A percentile compares a stretch with the other conserved stretches of the same genome.
Evolutionary conservation across 176 grass and related monocot species (phyloP).

Genomic region (Oropetium thomaeum): DNA sequence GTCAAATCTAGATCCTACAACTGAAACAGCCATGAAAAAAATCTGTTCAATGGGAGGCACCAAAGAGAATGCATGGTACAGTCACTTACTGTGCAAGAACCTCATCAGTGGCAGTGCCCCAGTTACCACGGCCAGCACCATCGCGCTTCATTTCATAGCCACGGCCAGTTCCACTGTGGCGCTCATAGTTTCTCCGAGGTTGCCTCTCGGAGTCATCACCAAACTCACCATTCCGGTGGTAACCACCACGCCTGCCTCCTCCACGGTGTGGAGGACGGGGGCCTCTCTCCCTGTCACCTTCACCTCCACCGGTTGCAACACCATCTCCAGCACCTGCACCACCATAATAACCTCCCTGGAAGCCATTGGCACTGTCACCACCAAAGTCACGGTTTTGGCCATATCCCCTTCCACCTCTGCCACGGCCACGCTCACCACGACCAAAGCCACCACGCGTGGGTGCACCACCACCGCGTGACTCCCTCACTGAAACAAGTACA

Average conservation of each 20-base stretch:
- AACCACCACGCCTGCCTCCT: conserved; percentile 57
- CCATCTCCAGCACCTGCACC: conserved; percentile 29
- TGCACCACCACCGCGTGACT: conserved; percentile 29
- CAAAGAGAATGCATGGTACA: neutral
- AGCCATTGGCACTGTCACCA: conserved; percentile 42
- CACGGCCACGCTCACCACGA: conserved; percentile 60
- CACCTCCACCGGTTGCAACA: conserved; percentile 20
- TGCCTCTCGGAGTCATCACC: conserved; percentile 52
- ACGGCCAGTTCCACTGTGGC: conserved; percentile 77
- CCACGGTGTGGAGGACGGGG: conserved; percentile 51
- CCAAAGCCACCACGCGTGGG: conserved; percentile 58
- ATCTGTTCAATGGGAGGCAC: neutral
- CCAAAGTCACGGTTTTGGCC: conserved; percentile 55
- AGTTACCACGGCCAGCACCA: conserved; percentile 77
- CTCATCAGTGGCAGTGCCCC: conserved; percentile 63
- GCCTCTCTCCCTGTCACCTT: conserved; percentile 49
- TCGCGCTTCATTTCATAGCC: conserved; percentile 72
- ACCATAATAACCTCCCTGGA: conserved; percentile 45
- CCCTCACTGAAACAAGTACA: conserved; percentile 46
- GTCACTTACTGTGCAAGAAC: conserved; percentile 50
- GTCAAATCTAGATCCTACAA: neutral
- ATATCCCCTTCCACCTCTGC: conserved; percentile 49
- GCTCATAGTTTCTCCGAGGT: conserved; percentile 61
- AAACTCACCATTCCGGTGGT: conserved; percentile 48
- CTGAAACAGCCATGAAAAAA: neutral